Evolutionary conservation across 768 basidiomycete species (phyloP).

Genomic region (Xerocomellus chrysenteron): DNA sequence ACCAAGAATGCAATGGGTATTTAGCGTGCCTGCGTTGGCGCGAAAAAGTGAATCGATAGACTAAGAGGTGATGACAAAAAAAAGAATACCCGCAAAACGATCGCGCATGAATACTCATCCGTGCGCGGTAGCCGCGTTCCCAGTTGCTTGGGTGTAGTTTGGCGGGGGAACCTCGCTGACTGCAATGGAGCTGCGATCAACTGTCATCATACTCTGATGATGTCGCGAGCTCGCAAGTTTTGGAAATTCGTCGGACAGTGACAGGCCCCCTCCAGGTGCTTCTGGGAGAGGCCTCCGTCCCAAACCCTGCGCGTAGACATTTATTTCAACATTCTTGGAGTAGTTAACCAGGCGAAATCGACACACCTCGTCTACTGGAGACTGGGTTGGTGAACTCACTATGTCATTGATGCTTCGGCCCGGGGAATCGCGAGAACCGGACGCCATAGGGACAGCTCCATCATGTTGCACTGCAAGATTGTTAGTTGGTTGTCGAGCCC

Average conservation of each 20-base stretch:
- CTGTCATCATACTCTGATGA: not conserved
- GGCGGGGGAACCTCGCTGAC: constrained; percentile 24
- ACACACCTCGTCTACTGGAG: constrained; percentile 20
- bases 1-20: not conserved
- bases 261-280: constrained; percentile 18
- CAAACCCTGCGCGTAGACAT: not conserved
- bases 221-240: constrained; percentile 9
- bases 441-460: not conserved
- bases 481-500: constrained; percentile 6
- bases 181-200: constrained; percentile 13
- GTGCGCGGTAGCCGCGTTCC: not conserved
- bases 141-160: constrained; percentile 22
- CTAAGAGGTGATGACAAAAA: not conserved
- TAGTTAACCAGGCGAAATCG: not conserved
- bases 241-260: constrained; percentile 14
- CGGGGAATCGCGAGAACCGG: constrained; percentile 12
- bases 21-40: not conserved
- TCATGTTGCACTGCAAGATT: not conserved
- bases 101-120: not conserved
- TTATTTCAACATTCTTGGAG: not conserved
- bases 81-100: not conserved
- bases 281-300: constrained; percentile 24
- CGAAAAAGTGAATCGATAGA: not conserved
- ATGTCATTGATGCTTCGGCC: constrained; percentile 2
- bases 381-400: not conserved